phyloP scores from a whole-genome alignment of 2,329 filamentous ascomycete genomes.

The Aspergillus sclerotialis region DNA sequence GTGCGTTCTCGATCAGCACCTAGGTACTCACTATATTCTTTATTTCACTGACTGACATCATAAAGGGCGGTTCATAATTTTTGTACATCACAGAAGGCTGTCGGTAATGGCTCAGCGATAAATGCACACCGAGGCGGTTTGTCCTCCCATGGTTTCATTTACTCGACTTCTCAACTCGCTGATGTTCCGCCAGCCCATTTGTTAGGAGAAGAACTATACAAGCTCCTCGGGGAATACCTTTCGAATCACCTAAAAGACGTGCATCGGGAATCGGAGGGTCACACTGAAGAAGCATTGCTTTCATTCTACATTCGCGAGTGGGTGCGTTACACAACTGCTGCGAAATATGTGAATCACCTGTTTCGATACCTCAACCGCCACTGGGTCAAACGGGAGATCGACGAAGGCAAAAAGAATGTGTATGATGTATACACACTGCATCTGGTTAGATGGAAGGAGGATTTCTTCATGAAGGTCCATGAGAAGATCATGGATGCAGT shows the following conservation, averaged over 20 bases:
- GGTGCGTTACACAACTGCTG: conserved; percentile 89
- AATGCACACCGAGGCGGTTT: conserved; percentile 65
- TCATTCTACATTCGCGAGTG: conserved; percentile 95
- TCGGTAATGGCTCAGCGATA: conserved; percentile 49
- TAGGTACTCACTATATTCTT: conserved; percentile 17
- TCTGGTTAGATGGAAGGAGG: conserved; percentile 87
- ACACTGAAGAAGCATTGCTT: conserved; percentile 83
- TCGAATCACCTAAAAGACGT: conserved; percentile 67
- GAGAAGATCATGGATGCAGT: conserved; percentile 92
- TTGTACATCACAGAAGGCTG: conserved; percentile 93
- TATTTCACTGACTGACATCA: conserved; percentile 8
- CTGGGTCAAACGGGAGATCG: conserved; percentile 98
- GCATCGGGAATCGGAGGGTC: conserved; percentile 64
- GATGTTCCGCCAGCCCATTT: conserved; percentile 62
- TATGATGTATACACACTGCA: conserved; percentile 98
- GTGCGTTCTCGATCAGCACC: conserved; percentile 40
- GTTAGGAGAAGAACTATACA: conserved; percentile 91
- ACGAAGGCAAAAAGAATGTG: conserved; percentile 96
- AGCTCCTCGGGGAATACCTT: conserved; percentile 81
- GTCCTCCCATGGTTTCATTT: conserved; percentile 9
- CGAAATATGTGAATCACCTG: conserved; percentile 94
- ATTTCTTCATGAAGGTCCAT: conserved; percentile 79
- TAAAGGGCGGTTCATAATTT: conserved; percentile 89
- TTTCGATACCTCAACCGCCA: conserved; percentile 95
- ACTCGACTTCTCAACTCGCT: conserved; percentile 4